Conservation (phyloP, 2,329 filamentous ascomycete species). For the Aspergillus sp. region DNA sequence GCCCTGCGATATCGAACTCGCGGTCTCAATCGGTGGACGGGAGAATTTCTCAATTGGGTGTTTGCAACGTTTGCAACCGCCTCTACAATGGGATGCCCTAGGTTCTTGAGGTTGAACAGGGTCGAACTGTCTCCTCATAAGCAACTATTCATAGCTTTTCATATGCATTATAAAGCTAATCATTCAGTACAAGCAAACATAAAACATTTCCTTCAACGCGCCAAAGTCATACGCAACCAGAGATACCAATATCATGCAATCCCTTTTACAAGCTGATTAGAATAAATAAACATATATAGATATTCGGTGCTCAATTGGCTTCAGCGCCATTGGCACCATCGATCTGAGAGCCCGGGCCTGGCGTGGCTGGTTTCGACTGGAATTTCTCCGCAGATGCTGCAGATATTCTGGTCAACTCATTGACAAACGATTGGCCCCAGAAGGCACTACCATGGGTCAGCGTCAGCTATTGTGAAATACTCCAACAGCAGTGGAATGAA, state of each 20-base stretch:
- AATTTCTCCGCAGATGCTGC: conserved; percentile 32
- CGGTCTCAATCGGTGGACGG: not conserved
- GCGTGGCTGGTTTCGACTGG: conserved; percentile 24
- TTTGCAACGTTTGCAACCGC: conserved; percentile 28
- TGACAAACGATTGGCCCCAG: conserved; percentile 92
- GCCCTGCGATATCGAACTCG: not conserved
- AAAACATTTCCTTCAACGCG: not conserved
- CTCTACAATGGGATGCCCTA: not conserved
- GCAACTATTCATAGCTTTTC: not conserved
- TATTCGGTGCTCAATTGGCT: conserved; percentile 1
- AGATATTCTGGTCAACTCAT: conserved; percentile 63
- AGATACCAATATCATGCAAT: not conserved
- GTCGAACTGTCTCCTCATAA: too few relatives aligned
- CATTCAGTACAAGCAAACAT: not conserved
- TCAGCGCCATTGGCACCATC: conserved; percentile 13
- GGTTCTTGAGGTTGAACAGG: too few relatives aligned
- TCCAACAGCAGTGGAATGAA: not conserved
- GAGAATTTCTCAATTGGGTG: conserved; percentile 23
- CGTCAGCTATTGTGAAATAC: conserved; percentile 13
- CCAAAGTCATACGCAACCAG: not conserved
- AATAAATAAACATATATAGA: not conserved
- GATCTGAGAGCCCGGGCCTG: conserved; percentile 8
- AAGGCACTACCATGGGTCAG: conserved; percentile 57
- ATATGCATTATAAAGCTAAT: not conserved
- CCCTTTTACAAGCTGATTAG: not conserved